Evolutionary conservation across 306 rosid genomes (phyloP), one percentile per base, ranked within the genome.

Genomic region (Senna tora): DNA sequence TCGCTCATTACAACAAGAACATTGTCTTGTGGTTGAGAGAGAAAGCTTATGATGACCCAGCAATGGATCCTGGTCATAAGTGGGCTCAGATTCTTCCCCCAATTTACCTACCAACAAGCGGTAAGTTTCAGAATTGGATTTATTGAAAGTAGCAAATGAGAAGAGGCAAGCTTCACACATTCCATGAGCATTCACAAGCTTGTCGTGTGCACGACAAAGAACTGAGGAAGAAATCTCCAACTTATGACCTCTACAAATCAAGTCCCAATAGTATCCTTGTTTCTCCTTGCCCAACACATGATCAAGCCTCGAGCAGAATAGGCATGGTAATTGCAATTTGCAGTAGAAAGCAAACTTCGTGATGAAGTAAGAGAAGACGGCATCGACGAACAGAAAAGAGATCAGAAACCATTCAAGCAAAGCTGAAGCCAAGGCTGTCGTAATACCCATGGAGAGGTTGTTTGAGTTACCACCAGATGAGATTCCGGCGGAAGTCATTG

Each of bases 221-320:
- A 88, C 89, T 49, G 86, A 73, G 41, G 93, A 85, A 76, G 97
- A 94, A 76, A 91, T 80, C 76, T 89, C 96, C 9, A 67, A 55
- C 84, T 86, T 94, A 75, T 94, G 99, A 58, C 62, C n/a, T 19
- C 73, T 25, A 75, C 99, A 94, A 72, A 94, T 85, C 76, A 94
- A 77, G 62, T 85, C 83, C 87, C 89, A 83, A 77, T 75, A 71
- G 68, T 87, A 88, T 38, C 93, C 96, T 19, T 5, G 51, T 76
- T 75, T 88, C 69, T 91, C 79, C 60, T 82, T 69, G 61, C 91
- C 88, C 14, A 91, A 86, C 63, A 91, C 76, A 74, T 94, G 97
- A 86, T 94, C 99, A 19, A 94, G 91, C 72, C 99, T 89, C 2
- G 99, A 94, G 87, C 99, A 94, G 38, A 94, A 75, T 20, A 91